Base-by-base conservation (phyloP, 352 stramenopile species). In the Hyaloperonospora arabidopsidis region DNA sequence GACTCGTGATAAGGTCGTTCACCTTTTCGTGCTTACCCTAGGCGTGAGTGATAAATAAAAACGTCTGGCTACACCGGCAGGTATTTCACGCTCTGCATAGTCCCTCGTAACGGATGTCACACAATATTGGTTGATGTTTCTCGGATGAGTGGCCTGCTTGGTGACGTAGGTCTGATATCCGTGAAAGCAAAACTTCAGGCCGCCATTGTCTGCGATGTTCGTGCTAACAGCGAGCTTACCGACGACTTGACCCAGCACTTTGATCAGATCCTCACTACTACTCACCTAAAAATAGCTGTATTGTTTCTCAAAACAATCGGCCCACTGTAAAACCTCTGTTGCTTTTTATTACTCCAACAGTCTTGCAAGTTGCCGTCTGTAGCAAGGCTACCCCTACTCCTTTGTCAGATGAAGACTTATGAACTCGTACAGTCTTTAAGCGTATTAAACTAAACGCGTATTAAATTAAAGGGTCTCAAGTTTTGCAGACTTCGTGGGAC, bases 261-360 rank as follows among this genome's bases (percentile, higher is more conserved):
- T 73, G 12, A 41, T 61, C 3, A 54, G n/a, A 35, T 84, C 67
- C 7, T 63, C 67, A 5, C 32, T 57, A 45, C 80, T 87, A 6
- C 50, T 51, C 15, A 86, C 69, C 17, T 52, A 15, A 47, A 83
- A 89, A 14, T 22, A 43, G n/a, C 54, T 46, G 56, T 89, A 93
- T 54, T 93, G 75, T 0, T 86, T 61, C 19, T 80, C 66, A 13
- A 93, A 68, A 52, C 83, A 93, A 34, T 72, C 35, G 0, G 78
- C 70, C 12, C 82, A 74, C 13, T 62, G 50, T 1, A 61, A 49
- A 47, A 95, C 98, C 43, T 94, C 75, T 6, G 25, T 61, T 68
- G 70, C 19, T 96, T 96, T 34, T 77, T 71, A 22, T 86, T 67
- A 18, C 79, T 95, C 93, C 95, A 98, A 93, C 95, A 98, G 64